phyloP scores from a whole-genome alignment of 305 asterid species.

The Solanum hybrid region DNA sequence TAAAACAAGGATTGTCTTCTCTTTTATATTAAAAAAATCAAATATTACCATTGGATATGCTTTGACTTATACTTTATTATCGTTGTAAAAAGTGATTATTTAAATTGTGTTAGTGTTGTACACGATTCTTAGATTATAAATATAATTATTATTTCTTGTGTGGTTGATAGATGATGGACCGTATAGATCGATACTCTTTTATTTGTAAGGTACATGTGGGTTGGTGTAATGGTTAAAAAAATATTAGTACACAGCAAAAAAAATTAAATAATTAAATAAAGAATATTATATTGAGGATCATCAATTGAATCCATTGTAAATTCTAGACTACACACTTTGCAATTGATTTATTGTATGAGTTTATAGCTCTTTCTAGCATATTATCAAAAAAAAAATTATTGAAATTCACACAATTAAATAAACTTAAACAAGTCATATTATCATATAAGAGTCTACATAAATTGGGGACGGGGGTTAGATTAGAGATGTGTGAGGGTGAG shows the following conservation, averaged over 20 bases:
- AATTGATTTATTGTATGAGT: not conserved
- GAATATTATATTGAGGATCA: not conserved
- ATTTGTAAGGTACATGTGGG: not conserved
- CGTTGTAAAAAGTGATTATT: too few relatives aligned
- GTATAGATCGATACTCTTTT: too few relatives aligned
- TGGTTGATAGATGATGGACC: not conserved
- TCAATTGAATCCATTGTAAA: not conserved
- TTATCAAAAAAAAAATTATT: too few relatives aligned
- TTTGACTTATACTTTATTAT: not conserved
- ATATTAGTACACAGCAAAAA: too few relatives aligned
- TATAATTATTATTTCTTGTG: not conserved
- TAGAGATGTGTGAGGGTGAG: not conserved
- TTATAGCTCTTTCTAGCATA: not conserved
- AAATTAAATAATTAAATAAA: too few relatives aligned
- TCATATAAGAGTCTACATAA: not conserved
- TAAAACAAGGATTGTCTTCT: not conserved
- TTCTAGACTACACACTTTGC: not conserved
- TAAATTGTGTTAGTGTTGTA: too few relatives aligned
- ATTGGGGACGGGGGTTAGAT: not conserved
- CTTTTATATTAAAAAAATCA: too few relatives aligned
- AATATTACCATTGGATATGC: not conserved
- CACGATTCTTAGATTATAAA: not conserved
- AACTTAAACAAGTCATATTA: not conserved
- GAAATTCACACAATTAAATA: too few relatives aligned
- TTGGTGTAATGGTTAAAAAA: not conserved